Evolutionary conservation across 768 basidiomycete species (phyloP).

Genomic region (Glaciozyma martinii): DNA sequence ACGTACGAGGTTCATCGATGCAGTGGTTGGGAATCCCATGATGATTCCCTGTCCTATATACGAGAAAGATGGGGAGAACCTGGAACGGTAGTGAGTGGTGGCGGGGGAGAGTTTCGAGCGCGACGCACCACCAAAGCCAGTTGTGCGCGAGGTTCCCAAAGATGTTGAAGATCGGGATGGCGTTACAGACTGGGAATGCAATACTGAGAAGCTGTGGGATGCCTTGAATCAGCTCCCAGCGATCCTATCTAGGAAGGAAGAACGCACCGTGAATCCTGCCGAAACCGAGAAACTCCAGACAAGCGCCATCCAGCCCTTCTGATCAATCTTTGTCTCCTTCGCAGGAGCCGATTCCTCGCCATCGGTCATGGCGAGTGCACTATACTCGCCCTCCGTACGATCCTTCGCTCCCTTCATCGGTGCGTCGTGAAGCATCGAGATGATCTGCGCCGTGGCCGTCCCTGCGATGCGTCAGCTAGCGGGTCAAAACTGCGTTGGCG

Average conservation of each 20-base stretch:
- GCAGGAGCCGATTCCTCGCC: background rate
- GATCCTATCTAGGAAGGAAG: constrained; percentile 4
- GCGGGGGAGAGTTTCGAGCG: background rate
- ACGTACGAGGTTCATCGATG: constrained; percentile 80
- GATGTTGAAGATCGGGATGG: constrained; percentile 58
- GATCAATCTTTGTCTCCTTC: constrained; percentile 38
- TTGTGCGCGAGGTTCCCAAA: constrained; percentile 74
- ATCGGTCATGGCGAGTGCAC: constrained; percentile 7
- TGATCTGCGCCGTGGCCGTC: constrained; percentile 82
- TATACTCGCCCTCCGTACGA: background rate
- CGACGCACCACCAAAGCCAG: constrained; percentile 69
- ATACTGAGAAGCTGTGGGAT: constrained; percentile 64
- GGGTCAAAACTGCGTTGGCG: background rate
- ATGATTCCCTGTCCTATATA: constrained; percentile 70
- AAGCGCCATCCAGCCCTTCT: constrained; percentile 68
- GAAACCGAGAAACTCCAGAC: constrained; percentile 70
- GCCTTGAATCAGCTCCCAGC: background rate
- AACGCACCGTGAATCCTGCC: constrained; percentile 61
- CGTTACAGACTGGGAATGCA: constrained; percentile 79
- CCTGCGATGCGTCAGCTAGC: background rate
- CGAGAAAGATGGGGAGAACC: constrained; percentile 77
- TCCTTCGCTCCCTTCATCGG: constrained; percentile 9
- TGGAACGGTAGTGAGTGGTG: constrained; percentile 4
- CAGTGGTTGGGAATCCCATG: constrained; percentile 90
- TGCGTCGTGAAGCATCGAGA: constrained; percentile 70